Evolutionary conservation across 805 yeast species (phyloP).

Genomic region (Ogataea chonburiensis): DNA sequence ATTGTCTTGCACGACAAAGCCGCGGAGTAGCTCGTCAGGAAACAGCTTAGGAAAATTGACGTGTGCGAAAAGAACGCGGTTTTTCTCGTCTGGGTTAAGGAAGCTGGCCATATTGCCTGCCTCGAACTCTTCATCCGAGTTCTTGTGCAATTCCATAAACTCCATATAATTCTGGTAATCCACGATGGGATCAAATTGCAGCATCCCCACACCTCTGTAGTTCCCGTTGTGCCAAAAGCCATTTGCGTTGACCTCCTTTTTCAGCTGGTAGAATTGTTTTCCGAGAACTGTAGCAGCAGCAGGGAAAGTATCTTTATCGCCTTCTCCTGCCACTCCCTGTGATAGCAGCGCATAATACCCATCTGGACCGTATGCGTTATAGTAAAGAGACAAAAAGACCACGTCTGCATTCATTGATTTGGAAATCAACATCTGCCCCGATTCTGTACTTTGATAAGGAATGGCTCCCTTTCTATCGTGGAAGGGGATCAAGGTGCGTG

Average conservation of each 20-base stretch:
- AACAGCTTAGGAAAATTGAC: slow-evolving; percentile 49
- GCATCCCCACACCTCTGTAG: slow-evolving; percentile 48
- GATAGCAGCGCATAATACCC: slow-evolving; percentile 56
- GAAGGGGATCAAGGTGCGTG: slow-evolving; percentile 38
- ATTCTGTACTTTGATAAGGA: slow-evolving; percentile 62
- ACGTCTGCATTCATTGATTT: slow-evolving; percentile 55
- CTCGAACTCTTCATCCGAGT: slow-evolving; percentile 20
- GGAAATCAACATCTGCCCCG: slow-evolving; percentile 61
- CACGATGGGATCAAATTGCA: slow-evolving; percentile 46
- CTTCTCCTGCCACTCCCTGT: slow-evolving; percentile 70
- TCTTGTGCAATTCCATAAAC: slow-evolving; percentile 19
- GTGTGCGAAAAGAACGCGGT: slow-evolving; percentile 34
- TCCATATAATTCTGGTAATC: slow-evolving; percentile 31
- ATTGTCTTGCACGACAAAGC: slow-evolving; percentile 14
- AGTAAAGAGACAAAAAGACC: slow-evolving; percentile 54
- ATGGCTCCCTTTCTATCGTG: slow-evolving; percentile 62
- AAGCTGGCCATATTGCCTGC: slow-evolving; percentile 13
- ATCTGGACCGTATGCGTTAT: slow-evolving; percentile 60
- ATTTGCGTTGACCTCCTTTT: slow-evolving; percentile 49
- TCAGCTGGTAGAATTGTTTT: slow-evolving; percentile 53
- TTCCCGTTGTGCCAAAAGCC: slow-evolving; percentile 36
- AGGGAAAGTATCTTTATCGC: slow-evolving; percentile 75
- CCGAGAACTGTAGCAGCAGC: slow-evolving; percentile 60
- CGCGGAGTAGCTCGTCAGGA: slow-evolving; percentile 42
- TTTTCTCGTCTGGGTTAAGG: slow-evolving; percentile 24